Evolutionary conservation across 2,329 filamentous ascomycete genomes (phyloP).

Genomic region (Colletotrichum ledebouriae): DNA sequence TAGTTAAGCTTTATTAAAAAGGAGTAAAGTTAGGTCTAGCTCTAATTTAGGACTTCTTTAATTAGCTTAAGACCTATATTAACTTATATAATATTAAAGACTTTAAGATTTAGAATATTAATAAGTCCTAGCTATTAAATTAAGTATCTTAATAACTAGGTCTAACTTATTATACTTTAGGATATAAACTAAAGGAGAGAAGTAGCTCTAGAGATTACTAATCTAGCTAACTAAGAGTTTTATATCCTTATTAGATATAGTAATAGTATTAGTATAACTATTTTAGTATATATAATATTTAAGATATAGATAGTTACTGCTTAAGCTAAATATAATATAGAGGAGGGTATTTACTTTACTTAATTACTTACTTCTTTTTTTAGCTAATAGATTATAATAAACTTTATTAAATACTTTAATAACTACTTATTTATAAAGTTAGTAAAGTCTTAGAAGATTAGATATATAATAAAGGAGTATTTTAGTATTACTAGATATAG

Average conservation of each 20-base stretch:
- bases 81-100: neutral
- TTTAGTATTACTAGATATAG: neutral
- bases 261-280: neutral
- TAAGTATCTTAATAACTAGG: neutral
- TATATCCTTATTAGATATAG: no score
- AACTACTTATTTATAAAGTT: neutral
- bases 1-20: neutral
- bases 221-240: neutral
- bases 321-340: neutral
- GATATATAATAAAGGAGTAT: neutral
- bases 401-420: neutral
- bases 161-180: no score
- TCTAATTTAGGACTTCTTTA: neutral
- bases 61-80: neutral
- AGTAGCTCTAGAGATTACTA: neutral
- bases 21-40: neutral
- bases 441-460: neutral
- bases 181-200: neutral
- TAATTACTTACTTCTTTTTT: neutral
- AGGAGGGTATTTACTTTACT: neutral
- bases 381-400: neutral
- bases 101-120: neutral
- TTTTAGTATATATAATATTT: neutral
- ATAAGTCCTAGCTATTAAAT: neutral
- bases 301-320: neutral